A percentile compares a stretch with the other conserved stretches of the same genome.
phyloP scores from a whole-genome alignment of 768 basidiomycete genomes.

The Filobasidium floriforme region DNA sequence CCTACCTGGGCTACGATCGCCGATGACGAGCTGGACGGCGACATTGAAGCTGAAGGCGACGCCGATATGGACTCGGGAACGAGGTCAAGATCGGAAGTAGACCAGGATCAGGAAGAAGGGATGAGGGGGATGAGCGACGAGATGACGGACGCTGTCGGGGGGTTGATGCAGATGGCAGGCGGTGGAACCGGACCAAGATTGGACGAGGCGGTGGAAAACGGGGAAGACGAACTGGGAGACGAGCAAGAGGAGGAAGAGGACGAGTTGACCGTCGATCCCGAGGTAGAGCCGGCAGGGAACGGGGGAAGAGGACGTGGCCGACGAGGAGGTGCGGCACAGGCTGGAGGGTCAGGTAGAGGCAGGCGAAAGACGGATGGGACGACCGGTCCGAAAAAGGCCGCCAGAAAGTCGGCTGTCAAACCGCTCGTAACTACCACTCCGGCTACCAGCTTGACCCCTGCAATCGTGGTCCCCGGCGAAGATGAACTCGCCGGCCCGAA shows the following conservation, averaged over 20 bases:
- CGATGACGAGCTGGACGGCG: not conserved
- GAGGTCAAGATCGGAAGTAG: not conserved
- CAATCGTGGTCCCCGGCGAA: not conserved
- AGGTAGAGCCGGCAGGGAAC: not conserved
- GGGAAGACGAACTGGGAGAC: not conserved
- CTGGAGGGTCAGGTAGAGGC: too few species aligned
- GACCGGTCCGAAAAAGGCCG: too few species aligned
- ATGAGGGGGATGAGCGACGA: constrained; percentile 1
- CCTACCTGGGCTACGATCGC: constrained; percentile 7
- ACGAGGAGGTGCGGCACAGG: too few species aligned
- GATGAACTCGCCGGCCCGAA: not conserved
- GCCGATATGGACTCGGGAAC: not conserved
- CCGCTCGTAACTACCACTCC: too few species aligned
- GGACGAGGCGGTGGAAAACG: not conserved
- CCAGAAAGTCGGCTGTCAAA: too few species aligned
- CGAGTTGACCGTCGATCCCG: not conserved
- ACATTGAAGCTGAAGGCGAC: not conserved
- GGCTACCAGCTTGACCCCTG: too few species aligned
- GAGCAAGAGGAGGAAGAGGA: not conserved
- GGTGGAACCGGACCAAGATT: not conserved
- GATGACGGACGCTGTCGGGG: constrained; percentile 1
- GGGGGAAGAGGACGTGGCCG: not conserved
- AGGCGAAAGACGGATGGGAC: too few species aligned
- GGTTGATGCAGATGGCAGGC: constrained; percentile 5
- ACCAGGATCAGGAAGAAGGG: not conserved